Percentiles rank a stretch among this genome's conserved stretches.
Conservation (phyloP, 257 asterid genomes). For the Jaltomata sinuosa region DNA sequence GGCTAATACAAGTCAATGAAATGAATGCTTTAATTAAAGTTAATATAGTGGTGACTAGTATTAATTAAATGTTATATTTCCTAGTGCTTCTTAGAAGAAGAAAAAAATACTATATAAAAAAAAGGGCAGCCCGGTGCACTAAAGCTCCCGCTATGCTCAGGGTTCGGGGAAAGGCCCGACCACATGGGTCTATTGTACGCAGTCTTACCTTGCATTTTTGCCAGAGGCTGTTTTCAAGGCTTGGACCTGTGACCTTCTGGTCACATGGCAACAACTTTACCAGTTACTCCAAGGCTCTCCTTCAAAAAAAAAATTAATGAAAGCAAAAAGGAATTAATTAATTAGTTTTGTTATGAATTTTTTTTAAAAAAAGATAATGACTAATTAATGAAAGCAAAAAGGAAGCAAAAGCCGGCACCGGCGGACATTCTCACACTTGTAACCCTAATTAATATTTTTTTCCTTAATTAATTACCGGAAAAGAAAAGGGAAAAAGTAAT, state of each 20-base stretch:
- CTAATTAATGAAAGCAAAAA: constrained; percentile 13
- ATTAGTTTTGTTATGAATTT: neutral
- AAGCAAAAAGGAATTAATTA: too few species aligned
- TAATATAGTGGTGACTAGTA: neutral
- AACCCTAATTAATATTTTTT: neutral
- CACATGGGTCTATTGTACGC: too few species aligned
- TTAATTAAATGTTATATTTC: constrained; percentile 16
- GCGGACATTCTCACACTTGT: constrained; percentile 34
- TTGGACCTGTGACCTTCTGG: too few species aligned
- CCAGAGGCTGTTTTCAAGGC: too few species aligned
- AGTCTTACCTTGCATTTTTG: too few species aligned
- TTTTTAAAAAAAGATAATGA: neutral
- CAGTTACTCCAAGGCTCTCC: too few species aligned
- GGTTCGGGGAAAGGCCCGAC: too few species aligned
- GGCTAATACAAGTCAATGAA: neutral
- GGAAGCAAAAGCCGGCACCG: constrained; percentile 48
- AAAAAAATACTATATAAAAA: neutral
- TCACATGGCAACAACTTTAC: too few species aligned
- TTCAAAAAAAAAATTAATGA: too few species aligned
- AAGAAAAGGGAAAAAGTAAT: neutral
- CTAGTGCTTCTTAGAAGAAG: constrained; percentile 2
- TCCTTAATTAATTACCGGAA: constrained; percentile 6
- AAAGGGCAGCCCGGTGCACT: too few species aligned
- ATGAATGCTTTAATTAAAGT: neutral
- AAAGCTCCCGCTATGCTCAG: too few species aligned